Evolutionary conservation across 495 filamentous ascomycete species (phyloP), one percentile per base, ranked within the genome.

Genomic region (Melanomma pulvis-pyrius): DNA sequence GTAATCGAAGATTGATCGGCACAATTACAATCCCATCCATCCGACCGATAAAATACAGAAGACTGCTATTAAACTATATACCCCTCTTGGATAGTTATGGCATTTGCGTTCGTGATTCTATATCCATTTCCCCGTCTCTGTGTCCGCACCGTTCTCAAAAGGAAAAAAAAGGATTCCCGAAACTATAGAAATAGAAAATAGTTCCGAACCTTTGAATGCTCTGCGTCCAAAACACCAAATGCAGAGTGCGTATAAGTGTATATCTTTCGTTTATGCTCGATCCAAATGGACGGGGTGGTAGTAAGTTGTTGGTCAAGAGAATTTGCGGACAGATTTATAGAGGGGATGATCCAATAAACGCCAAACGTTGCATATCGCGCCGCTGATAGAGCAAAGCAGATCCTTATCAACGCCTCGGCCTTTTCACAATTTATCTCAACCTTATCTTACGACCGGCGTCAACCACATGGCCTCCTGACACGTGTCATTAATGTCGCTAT

Each of bases 401-500:
- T 44, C 39, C 39, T 44, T 2, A 17, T 44, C 39, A 44, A 44
- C 39, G 39, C 39, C 39, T n/a, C 2, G 39, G n/a, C n/a, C 39
- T 44, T 17, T 44, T 44, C 48, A 50, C 48, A 25, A 50, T 17
- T 8, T 41, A 24, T 24, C 2, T 15, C 48, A 25, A 24, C 11
- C 48, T 64, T 41, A 56, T 28, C 57, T 29, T 12, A 55, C 36
- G 1, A 29, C 57, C n/a, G 63, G 63, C 36, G 29, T 63, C 32
- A 68, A 21, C 69, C 69, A 71, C 1, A 28, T 55, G 2, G 61
- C 65, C 57, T 68, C 55, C 41, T 39, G 26, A 36, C 69, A 68
- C 25, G 39, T 61, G 32, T 65, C 63, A 15, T 19, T 51, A 17
- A 59, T 47, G 46, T 67, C 48, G n/a, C 32, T 56, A 13, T 71